Conservation (phyloP, 2,329 filamentous ascomycete genomes). For the Xenosphaeropsis pyriputrescens region DNA sequence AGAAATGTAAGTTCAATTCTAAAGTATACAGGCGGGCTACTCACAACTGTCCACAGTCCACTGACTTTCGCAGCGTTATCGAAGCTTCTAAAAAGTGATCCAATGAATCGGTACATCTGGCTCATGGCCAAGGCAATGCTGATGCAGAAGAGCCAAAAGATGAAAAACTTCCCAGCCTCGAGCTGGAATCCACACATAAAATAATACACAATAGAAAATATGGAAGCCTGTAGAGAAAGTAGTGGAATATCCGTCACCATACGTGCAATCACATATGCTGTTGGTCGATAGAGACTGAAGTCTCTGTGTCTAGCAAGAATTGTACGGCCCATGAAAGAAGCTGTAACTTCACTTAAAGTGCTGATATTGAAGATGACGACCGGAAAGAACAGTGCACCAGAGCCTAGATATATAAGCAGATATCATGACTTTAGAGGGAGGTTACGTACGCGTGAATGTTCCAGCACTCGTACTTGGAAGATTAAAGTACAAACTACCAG, state of each 20-base stretch:
- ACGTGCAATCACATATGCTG: conserved; percentile 38
- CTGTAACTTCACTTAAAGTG: conserved; percentile 18
- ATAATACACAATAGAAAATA: conserved; percentile 42
- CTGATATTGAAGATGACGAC: conserved; percentile 1
- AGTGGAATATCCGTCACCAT: conserved; percentile 77
- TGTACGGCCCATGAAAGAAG: conserved; percentile 12
- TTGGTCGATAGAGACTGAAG: conserved; percentile 18
- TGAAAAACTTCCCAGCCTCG: conserved; percentile 39
- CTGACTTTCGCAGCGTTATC: conserved; percentile 25
- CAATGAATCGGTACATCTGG: neutral
- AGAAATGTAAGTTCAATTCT: too few relatives aligned
- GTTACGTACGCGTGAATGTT: conserved; percentile 28
- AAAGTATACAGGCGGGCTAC: conserved; percentile 16
- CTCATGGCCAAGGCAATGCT: conserved; percentile 39
- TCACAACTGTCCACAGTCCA: conserved; percentile 24
- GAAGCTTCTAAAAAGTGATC: conserved; percentile 32
- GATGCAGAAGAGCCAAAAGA: conserved; percentile 56
- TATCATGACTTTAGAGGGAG: too few relatives aligned
- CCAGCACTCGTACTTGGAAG: conserved; percentile 39
- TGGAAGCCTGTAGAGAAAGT: conserved; percentile 54
- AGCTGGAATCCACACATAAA: conserved; percentile 42
- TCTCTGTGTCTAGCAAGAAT: conserved; percentile 19
- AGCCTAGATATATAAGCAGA: too few relatives aligned
- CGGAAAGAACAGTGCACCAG: conserved; percentile 14
- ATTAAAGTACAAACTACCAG: conserved; percentile 46